These are phyloP conservation scores for Pestalotiopsis sp. DNA, from an alignment of 2,329 filamentous ascomycete genomes.

Conservation along the genomic window DNA sequence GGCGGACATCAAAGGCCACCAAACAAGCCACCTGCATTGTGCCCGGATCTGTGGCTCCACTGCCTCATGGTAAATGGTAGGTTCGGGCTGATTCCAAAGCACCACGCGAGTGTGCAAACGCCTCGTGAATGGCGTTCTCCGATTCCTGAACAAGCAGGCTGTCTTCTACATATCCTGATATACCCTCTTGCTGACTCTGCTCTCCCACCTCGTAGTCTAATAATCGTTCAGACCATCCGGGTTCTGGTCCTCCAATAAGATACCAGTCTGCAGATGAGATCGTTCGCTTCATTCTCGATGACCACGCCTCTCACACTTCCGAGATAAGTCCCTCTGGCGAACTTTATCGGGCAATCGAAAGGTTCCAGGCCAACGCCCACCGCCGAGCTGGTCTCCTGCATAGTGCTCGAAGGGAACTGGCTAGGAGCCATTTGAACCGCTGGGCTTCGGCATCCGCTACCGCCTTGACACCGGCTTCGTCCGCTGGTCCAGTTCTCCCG, in stretches of 20 bases:
- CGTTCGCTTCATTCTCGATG: constrained; percentile 42
- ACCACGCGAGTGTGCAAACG: not conserved
- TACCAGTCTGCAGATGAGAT: constrained; percentile 34
- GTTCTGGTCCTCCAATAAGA: constrained; percentile 23
- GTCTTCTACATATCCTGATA: not conserved
- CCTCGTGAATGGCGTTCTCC: not conserved
- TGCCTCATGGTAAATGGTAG: constrained; percentile 14
- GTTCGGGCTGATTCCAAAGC: not conserved
- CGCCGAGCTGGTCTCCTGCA: constrained; percentile 24
- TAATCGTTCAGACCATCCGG: constrained; percentile 28
- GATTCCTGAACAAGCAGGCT: not conserved
- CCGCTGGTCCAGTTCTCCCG: constrained; percentile 20
- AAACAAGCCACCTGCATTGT: not conserved
- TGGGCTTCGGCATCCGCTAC: constrained; percentile 27
- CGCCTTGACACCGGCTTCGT: constrained; percentile 14
- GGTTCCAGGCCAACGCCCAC: constrained; percentile 39
- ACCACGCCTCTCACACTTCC: constrained; percentile 33
- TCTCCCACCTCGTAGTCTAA: constrained; percentile 28
- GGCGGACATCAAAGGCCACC: not conserved
- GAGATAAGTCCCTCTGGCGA: constrained; percentile 46
- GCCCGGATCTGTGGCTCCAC: not conserved
- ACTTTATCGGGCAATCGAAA: constrained; percentile 44
- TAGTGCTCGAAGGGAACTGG: constrained; percentile 22
- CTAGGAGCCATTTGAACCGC: constrained; percentile 25
- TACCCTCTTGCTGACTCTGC: not conserved